Conservation (phyloP, 2,329 filamentous ascomycete genomes). For the Rhynchosporium secalis region DNA sequence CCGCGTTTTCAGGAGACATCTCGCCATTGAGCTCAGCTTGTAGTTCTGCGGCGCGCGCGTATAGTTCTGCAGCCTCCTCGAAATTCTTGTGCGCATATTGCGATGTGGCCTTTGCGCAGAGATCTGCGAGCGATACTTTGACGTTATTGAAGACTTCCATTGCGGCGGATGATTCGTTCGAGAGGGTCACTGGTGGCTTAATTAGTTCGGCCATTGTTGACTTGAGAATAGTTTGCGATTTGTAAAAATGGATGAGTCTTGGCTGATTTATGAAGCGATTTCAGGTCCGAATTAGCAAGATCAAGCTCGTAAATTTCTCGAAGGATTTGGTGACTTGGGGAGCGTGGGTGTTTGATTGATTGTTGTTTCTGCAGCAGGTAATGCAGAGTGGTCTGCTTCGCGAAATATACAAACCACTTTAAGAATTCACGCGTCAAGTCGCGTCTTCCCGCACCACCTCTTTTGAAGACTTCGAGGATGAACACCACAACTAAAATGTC, state of each 20-base stretch:
- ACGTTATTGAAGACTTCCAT: conserved; percentile 37
- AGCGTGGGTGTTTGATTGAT: neutral
- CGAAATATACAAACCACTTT: conserved; percentile 11
- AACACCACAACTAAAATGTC: conserved; percentile 29
- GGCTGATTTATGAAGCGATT: neutral
- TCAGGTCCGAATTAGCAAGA: neutral
- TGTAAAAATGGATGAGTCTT: neutral
- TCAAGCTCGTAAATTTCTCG: neutral
- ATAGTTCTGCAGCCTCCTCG: conserved; percentile 80
- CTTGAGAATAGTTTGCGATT: neutral
- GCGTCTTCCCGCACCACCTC: conserved; percentile 22
- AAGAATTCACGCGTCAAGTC: conserved; percentile 7
- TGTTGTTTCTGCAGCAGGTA: conserved; percentile 11
- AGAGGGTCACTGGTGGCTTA: conserved; percentile 31
- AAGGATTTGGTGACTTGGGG: conserved; percentile 7
- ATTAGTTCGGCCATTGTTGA: conserved; percentile 35
- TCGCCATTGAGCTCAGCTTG: conserved; percentile 93
- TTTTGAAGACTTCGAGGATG: neutral
- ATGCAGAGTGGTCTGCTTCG: conserved; percentile 12
- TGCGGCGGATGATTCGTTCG: conserved; percentile 30
- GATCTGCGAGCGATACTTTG: conserved; percentile 70
- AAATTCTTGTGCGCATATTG: conserved; percentile 91
- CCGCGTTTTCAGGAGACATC: conserved; percentile 85
- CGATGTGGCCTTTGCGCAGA: conserved; percentile 75
- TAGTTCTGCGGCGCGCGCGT: conserved; percentile 83